Percentiles rank a stretch among this genome's conserved stretches.
Conservation (phyloP, 495 filamentous ascomycete genomes). For the Diplogelasinospora grovesii region DNA sequence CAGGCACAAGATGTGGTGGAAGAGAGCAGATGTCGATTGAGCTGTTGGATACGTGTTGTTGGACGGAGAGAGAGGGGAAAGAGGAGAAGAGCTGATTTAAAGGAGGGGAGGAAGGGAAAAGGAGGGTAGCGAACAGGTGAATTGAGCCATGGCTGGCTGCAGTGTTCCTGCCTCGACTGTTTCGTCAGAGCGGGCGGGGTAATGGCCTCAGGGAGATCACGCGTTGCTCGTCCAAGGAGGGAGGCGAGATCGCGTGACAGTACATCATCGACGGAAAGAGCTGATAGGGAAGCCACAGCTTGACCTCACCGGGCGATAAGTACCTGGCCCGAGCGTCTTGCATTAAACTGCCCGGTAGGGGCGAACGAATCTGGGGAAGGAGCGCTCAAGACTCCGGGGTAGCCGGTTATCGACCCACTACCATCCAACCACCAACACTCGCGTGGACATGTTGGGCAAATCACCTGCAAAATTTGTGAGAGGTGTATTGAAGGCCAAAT, state of each 20-base stretch:
- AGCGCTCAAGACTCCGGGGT: conserved; percentile 12
- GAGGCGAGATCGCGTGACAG: conserved; percentile 35
- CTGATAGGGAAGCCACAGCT: conserved; percentile 12
- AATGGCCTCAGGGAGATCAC: conserved; percentile 25
- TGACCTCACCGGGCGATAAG: conserved; percentile 9
- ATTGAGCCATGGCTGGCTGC: conserved; percentile 8
- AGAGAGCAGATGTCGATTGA: conserved; percentile 1
- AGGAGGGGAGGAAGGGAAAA: conserved; percentile 9
- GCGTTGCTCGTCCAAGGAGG: conserved; percentile 17
- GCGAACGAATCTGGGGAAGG: conserved; percentile 8
- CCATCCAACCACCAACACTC: neutral
- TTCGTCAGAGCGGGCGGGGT: conserved; percentile 35
- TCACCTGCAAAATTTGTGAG: no score
- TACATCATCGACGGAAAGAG: conserved; percentile 32
- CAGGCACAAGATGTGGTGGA: neutral
- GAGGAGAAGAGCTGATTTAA: conserved; percentile 13
- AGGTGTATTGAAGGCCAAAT: no score
- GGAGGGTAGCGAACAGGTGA: neutral
- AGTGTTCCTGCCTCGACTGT: conserved; percentile 23
- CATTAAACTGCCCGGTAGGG: conserved; percentile 4
- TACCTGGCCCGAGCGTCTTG: conserved; percentile 26
- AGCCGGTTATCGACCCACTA: conserved; percentile 2
- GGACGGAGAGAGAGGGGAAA: conserved; percentile 17
- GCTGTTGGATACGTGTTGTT: conserved; percentile 11
- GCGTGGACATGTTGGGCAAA: no score